phyloP scores from a whole-genome alignment of 202 grass and related monocot species.

The Digitaria exilis region DNA sequence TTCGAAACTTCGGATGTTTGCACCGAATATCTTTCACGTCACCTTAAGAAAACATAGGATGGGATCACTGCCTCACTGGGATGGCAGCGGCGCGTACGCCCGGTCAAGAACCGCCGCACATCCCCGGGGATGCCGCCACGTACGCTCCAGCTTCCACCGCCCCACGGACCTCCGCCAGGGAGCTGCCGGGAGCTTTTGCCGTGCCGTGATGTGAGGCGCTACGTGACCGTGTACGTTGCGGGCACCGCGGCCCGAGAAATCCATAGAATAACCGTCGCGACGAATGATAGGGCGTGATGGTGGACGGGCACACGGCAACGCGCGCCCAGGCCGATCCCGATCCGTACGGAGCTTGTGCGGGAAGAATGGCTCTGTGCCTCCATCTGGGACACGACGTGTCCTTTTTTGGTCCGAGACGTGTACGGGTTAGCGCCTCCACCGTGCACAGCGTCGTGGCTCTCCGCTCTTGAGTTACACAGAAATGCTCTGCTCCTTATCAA shows the following conservation, averaged over 20 bases:
- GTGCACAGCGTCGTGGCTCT: no score
- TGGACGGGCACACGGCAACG: neutral
- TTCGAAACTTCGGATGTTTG: neutral
- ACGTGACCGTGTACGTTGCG: neutral
- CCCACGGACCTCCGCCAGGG: neutral
- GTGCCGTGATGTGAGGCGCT: neutral
- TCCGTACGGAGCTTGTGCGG: neutral
- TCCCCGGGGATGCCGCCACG: slow-evolving; percentile 1
- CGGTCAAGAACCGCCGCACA: neutral
- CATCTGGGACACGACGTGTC: slow-evolving; percentile 28
- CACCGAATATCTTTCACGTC: neutral
- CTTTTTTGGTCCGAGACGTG: neutral
- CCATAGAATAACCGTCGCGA: neutral
- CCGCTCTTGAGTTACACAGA: no score
- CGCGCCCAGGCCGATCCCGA: neutral
- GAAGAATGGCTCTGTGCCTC: neutral
- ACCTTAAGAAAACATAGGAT: neutral
- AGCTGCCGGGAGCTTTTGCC: neutral
- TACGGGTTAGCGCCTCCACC: no score
- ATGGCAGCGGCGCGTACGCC: neutral
- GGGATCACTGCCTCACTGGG: neutral
- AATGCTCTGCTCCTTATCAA: neutral
- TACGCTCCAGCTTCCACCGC: slow-evolving; percentile 17
- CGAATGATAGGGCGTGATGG: neutral
- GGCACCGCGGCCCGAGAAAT: neutral